phyloP scores from a whole-genome alignment of 1,284 basidiomycete species.

The Moesziomyces sp. region DNA sequence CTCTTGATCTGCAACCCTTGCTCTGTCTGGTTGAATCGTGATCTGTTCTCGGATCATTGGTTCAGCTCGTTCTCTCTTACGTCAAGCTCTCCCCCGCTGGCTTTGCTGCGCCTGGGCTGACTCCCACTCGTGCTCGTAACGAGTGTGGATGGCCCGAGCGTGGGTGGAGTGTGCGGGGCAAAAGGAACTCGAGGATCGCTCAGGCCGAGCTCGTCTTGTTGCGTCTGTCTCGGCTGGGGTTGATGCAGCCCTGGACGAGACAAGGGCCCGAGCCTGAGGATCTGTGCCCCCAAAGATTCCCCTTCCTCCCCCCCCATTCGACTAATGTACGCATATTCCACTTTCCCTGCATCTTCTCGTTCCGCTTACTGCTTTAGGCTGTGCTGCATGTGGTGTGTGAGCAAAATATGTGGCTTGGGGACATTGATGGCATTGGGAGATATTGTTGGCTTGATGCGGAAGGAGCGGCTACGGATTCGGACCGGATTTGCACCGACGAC shows the following conservation, averaged over 20 bases:
- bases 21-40: too few species aligned
- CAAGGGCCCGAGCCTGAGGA: slow-evolving; percentile 5
- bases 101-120: too few species aligned
- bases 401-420: neutral
- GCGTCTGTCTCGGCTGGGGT: neutral
- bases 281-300: slow-evolving; percentile 41
- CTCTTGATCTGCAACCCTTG: too few species aligned
- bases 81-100: too few species aligned
- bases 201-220: neutral
- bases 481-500: too few species aligned
- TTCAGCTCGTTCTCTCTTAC: too few species aligned
- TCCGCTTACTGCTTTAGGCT: slow-evolving; percentile 5
- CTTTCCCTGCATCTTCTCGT: slow-evolving; percentile 44
- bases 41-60: too few species aligned
- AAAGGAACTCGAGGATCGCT: slow-evolving; percentile 43
- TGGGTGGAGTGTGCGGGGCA: neutral
- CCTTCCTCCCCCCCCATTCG: slow-evolving; percentile 21
- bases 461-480: neutral
- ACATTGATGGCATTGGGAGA: slow-evolving; percentile 1
- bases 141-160: too few species aligned
- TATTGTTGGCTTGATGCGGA: slow-evolving; percentile 3
- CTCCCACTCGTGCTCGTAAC: too few species aligned
- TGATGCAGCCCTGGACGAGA: too few species aligned
- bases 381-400: neutral
- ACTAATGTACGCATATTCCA: slow-evolving; percentile 48